Conservation (phyloP, 1,139 yeast species). For the Candida tunisiensis region DNA sequence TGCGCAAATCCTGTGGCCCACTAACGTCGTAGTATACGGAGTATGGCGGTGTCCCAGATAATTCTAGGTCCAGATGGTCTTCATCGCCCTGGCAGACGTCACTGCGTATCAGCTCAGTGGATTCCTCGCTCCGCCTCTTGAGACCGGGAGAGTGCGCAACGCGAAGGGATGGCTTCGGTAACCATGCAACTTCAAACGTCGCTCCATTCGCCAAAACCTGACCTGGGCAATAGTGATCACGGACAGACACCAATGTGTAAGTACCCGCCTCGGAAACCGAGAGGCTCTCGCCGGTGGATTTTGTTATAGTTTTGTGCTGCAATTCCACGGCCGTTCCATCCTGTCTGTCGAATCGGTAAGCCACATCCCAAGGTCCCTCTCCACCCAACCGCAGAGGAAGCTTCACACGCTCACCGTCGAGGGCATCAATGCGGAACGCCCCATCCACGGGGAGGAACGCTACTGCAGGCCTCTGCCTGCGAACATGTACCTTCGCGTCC, state of each 20-base stretch:
- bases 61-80: constrained; percentile 30
- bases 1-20: constrained; percentile 36
- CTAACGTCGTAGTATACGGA: constrained; percentile 47
- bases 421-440: constrained; percentile 10
- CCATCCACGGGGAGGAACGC: constrained; percentile 26
- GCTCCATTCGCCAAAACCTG: constrained; percentile 18
- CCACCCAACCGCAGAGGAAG: constrained; percentile 45
- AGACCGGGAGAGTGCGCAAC: constrained; percentile 18
- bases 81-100: constrained; percentile 33
- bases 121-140: neutral
- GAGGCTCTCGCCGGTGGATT: constrained; percentile 18
- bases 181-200: constrained; percentile 19
- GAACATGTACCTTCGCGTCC: constrained; percentile 43
- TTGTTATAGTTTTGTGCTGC: constrained; percentile 3
- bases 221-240: constrained; percentile 60
- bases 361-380: constrained; percentile 31
- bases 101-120: constrained; percentile 13
- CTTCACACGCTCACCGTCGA: constrained; percentile 40
- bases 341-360: constrained; percentile 15
- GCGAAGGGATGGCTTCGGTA: constrained; percentile 38
- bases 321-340: constrained; percentile 3
- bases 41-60: constrained; percentile 59
- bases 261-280: constrained; percentile 40
- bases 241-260: constrained; percentile 40
- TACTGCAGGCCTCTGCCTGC: constrained; percentile 49